Conservation (phyloP, 1,139 yeast genomes). For the Debaryomyces nepalensis region DNA sequence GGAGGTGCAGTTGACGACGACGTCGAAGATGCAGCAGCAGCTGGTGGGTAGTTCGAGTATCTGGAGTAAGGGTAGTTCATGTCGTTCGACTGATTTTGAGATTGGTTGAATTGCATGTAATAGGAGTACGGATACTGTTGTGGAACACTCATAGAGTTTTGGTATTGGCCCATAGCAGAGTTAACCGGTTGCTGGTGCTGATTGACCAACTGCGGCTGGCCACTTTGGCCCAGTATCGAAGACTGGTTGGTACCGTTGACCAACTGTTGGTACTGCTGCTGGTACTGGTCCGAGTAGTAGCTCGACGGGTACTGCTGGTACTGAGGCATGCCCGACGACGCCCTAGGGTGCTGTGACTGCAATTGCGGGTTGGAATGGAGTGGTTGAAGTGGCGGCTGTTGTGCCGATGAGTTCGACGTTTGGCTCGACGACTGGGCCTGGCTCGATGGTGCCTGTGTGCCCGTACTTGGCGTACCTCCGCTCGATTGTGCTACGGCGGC, state of each 20-base stretch:
- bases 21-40: constrained; percentile 12
- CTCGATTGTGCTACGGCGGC: constrained; percentile 2
- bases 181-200: constrained; percentile 16
- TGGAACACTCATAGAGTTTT: constrained; percentile 14
- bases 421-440: constrained; percentile 13
- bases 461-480: constrained; percentile 4
- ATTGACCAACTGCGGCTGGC: constrained; percentile 9
- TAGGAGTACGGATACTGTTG: constrained; percentile 17
- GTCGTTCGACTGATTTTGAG: constrained; percentile 12
- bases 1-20: constrained; percentile 15
- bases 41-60: constrained; percentile 12
- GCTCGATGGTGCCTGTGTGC: constrained; percentile 12
- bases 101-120: constrained; percentile 18
- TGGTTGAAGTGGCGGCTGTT: constrained; percentile 10
- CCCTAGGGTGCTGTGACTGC: constrained; percentile 15
- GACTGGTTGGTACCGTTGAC: constrained; percentile 23
- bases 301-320: constrained; percentile 16
- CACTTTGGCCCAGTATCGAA: constrained; percentile 18
- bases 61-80: constrained; percentile 12
- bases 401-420: constrained; percentile 10
- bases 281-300: constrained; percentile 18
- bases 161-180: constrained; percentile 17
- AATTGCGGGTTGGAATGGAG: constrained; percentile 11
- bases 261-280: constrained; percentile 17
- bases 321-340: constrained; percentile 17